Conservation (phyloP, 2,329 filamentous ascomycete species). For the Aureobasidium melanogenum region DNA sequence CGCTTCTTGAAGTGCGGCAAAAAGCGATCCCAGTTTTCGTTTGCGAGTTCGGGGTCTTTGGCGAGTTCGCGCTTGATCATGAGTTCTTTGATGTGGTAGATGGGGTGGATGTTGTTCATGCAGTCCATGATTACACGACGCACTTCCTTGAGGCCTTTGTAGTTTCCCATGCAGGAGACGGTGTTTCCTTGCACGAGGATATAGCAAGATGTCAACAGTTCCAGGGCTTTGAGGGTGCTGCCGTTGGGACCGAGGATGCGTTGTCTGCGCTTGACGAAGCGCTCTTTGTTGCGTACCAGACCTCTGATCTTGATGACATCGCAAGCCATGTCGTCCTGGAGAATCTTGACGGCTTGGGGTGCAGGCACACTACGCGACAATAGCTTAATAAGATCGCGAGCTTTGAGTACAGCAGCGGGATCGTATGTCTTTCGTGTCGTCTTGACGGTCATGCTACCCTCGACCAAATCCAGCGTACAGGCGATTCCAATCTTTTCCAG, state of each 20-base stretch:
- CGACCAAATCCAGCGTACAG: constrained; percentile 86
- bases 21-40: constrained; percentile 93
- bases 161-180: constrained; percentile 82
- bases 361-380: constrained; percentile 85
- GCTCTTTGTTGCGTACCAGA: constrained; percentile 84
- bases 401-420: constrained; percentile 85
- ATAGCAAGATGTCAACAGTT: constrained; percentile 84
- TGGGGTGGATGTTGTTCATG: constrained; percentile 87
- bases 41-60: constrained; percentile 76
- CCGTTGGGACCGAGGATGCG: constrained; percentile 86
- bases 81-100: constrained; percentile 89
- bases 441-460: constrained; percentile 94
- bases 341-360: constrained; percentile 85
- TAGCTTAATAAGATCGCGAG: constrained; percentile 87
- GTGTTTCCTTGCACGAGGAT: constrained; percentile 96
- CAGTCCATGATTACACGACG: constrained; percentile 85
- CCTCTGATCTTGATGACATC: constrained; percentile 95
- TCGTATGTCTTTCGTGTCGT: constrained; percentile 89
- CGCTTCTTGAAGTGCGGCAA: constrained; percentile 95
- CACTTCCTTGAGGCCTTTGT: constrained; percentile 88
- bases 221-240: constrained; percentile 85
- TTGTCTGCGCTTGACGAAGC: constrained; percentile 90
- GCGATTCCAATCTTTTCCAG: constrained; percentile 83
- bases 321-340: constrained; percentile 84
- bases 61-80: constrained; percentile 91